These are phyloP conservation scores for Wickerhamiella parazyma DNA, from an alignment of 805 yeast genomes.

Conservation along the genomic window DNA sequence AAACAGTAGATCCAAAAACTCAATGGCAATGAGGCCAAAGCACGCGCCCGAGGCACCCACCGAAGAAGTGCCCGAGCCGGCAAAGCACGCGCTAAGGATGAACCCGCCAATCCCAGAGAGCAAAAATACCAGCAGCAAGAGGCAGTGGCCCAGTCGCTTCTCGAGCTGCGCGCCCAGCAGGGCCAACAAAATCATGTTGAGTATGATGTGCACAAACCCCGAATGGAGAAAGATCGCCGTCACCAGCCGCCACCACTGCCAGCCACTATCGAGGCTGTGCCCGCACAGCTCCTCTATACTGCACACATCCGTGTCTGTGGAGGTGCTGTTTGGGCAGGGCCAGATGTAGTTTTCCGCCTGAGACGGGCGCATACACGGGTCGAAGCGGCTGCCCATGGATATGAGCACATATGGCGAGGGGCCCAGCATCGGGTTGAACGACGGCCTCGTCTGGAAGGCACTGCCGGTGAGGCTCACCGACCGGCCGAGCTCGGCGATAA, in stretches of 20 bases:
- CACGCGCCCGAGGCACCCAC: slow-evolving; percentile 63
- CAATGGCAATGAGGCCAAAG: slow-evolving; percentile 54
- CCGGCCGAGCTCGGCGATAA: slow-evolving; percentile 44
- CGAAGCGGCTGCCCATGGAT: slow-evolving; percentile 56
- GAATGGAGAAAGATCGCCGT: slow-evolving; percentile 66
- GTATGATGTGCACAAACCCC: slow-evolving; percentile 53
- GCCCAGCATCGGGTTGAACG: slow-evolving; percentile 68
- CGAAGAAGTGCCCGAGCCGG: slow-evolving; percentile 51
- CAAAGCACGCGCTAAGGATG: slow-evolving; percentile 52
- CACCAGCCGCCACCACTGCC: slow-evolving; percentile 57
- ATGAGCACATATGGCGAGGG: slow-evolving; percentile 56
- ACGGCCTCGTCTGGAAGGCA: slow-evolving; percentile 54
- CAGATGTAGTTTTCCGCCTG: slow-evolving; percentile 33
- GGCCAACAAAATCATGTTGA: slow-evolving; percentile 48
- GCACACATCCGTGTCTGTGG: slow-evolving; percentile 42
- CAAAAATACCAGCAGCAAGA: slow-evolving; percentile 43
- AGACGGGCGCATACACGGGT: slow-evolving; percentile 56
- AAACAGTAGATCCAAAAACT: slow-evolving; percentile 39
- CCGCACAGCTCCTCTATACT: slow-evolving; percentile 47
- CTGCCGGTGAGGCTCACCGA: slow-evolving; percentile 50
- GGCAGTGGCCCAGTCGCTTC: slow-evolving; percentile 38
- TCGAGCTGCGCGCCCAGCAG: slow-evolving; percentile 51
- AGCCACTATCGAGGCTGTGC: slow-evolving; percentile 28
- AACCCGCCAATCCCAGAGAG: slow-evolving; percentile 55
- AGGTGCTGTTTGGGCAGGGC: slow-evolving; percentile 62